These are phyloP conservation scores for Cyclotella kingstonii DNA, from an alignment of 108 stramenopile species.

Conservation along the genomic window DNA sequence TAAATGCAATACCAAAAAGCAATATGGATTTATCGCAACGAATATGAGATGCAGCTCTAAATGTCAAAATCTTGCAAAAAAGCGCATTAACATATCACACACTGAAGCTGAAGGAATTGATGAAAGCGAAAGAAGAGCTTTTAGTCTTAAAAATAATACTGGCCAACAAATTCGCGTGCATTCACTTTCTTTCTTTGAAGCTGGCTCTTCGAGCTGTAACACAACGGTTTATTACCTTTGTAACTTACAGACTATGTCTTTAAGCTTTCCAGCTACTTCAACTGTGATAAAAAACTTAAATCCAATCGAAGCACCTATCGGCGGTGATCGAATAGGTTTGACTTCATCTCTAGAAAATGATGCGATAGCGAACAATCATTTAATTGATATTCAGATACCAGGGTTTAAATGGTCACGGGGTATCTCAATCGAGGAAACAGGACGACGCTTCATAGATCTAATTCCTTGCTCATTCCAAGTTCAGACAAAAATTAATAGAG, in stretches of 20 bases:
- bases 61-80: too few species aligned
- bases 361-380: constrained; percentile 41
- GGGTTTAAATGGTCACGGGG: constrained; percentile 88
- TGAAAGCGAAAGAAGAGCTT: constrained; percentile 77
- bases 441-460: constrained; percentile 71
- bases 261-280: constrained; percentile 84
- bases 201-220: constrained; percentile 11
- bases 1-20: background rate
- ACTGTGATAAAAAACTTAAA: constrained; percentile 78
- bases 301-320: constrained; percentile 86
- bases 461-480: constrained; percentile 60
- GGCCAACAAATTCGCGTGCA: constrained; percentile 88
- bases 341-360: constrained; percentile 8
- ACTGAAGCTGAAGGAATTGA: constrained; percentile 52
- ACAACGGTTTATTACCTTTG: constrained; percentile 74
- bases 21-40: too few species aligned
- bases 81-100: constrained; percentile 58
- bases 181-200: constrained; percentile 48
- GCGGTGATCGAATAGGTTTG: constrained; percentile 46
- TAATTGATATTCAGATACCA: constrained; percentile 85
- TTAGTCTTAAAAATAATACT: constrained; percentile 84
- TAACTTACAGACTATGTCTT: constrained; percentile 61
- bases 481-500: constrained; percentile 49
- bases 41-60: too few species aligned
- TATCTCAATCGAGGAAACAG: constrained; percentile 82